These are phyloP conservation scores for Cladorrhinum sp. DNA, from an alignment of 2,329 filamentous ascomycete genomes.

Conservation along the genomic window DNA sequence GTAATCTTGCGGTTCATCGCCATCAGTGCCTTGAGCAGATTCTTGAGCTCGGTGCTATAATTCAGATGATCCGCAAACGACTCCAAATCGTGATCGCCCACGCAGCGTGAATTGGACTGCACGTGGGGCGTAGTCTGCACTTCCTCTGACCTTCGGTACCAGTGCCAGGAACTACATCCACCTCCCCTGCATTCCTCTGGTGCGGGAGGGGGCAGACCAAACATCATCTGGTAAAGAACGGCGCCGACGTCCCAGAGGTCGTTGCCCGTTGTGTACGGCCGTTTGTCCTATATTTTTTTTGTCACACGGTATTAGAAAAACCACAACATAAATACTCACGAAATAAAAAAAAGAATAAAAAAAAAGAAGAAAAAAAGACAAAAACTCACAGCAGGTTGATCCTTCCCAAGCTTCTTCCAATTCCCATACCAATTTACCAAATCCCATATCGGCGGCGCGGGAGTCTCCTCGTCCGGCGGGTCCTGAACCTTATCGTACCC, in stretches of 20 bases:
- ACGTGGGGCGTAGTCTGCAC: not conserved
- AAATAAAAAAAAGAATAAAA: not conserved
- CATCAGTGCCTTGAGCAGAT: conserved; percentile 25
- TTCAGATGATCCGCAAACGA: conserved; percentile 28
- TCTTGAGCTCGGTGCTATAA: conserved; percentile 28
- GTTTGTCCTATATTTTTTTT: conserved; percentile 26
- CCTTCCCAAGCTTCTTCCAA: conserved; percentile 11
- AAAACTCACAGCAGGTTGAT: conserved; percentile 4
- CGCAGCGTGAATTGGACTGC: conserved; percentile 19
- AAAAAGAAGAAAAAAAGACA: not conserved
- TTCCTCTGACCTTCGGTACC: conserved; percentile 11
- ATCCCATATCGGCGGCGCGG: not conserved
- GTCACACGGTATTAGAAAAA: too few relatives aligned
- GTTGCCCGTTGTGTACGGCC: conserved; percentile 36
- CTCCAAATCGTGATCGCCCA: conserved; percentile 33
- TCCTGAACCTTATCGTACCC: conserved; percentile 7
- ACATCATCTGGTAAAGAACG: conserved; percentile 44
- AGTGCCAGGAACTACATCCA: conserved; percentile 29
- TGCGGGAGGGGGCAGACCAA: conserved; percentile 28
- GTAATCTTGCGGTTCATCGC: conserved; percentile 10
- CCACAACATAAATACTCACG: too few relatives aligned
- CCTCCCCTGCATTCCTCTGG: conserved; percentile 31
- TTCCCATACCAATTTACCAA: conserved; percentile 11
- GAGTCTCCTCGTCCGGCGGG: not conserved
- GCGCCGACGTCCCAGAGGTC: conserved; percentile 40